A percentile compares a stretch with the other conserved stretches of the same genome.
Conservation (phyloP, 2,329 filamentous ascomycete species). For the Anisogramma anomala region DNA sequence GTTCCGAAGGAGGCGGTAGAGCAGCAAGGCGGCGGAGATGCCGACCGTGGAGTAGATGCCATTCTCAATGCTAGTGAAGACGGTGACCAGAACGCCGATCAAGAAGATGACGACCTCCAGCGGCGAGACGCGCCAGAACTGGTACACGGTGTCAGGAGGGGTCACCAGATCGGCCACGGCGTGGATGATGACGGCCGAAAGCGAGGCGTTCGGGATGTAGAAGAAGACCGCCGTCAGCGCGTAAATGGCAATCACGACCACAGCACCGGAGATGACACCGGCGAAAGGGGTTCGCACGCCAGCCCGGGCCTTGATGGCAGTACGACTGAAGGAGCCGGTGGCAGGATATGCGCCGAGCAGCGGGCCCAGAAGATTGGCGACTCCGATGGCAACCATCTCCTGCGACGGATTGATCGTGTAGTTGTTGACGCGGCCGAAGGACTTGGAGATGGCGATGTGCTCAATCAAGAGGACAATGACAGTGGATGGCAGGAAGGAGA, state of each 20-base stretch:
- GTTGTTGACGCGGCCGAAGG: conserved; percentile 90
- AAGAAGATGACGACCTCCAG: conserved; percentile 90
- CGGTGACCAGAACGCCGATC: conserved; percentile 75
- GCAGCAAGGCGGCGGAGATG: conserved; percentile 62
- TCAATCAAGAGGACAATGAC: conserved; percentile 95
- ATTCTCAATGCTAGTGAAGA: conserved; percentile 82
- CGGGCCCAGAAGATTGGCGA: conserved; percentile 79
- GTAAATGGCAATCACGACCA: conserved; percentile 86
- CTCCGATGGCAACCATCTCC: conserved; percentile 87
- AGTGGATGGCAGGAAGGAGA: conserved; percentile 64
- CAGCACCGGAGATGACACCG: conserved; percentile 72
- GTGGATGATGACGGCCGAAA: conserved; percentile 88
- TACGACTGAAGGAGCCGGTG: conserved; percentile 91
- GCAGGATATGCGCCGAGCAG: conserved; percentile 88
- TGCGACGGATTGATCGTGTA: conserved; percentile 94
- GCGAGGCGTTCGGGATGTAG: conserved; percentile 73
- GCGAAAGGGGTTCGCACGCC: conserved; percentile 86
- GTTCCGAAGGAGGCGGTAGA: conserved; percentile 76
- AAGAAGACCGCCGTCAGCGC: conserved; percentile 80
- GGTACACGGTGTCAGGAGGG: conserved; percentile 79
- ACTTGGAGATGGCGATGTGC: conserved; percentile 95
- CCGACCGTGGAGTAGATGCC: conserved; percentile 82
- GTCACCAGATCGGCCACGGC: conserved; percentile 90
- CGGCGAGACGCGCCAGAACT: conserved; percentile 90
- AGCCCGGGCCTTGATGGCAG: conserved; percentile 94